Evolutionary conservation across 208 protist genomes (phyloP).

Genomic region (Leishmania major): DNA sequence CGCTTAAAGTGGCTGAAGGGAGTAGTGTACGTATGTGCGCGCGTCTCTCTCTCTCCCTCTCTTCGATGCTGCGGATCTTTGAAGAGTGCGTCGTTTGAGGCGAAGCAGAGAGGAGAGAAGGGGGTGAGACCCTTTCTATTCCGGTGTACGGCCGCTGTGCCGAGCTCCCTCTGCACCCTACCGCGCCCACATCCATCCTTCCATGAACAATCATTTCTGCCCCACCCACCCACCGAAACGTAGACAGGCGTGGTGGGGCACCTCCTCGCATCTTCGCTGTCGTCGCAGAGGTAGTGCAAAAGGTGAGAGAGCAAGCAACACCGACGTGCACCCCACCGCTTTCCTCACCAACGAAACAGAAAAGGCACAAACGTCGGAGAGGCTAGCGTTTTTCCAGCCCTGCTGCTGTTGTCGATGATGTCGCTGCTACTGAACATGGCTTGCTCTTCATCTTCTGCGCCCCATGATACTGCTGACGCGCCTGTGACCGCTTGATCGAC

Average conservation of each 20-base stretch:
- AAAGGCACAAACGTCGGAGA: background rate
- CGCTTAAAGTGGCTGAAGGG: background rate
- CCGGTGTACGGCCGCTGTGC: background rate
- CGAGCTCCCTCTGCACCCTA: background rate
- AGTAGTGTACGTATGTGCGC: background rate
- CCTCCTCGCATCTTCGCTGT: background rate
- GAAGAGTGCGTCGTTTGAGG: background rate
- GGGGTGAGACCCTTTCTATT: background rate
- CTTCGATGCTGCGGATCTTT: background rate
- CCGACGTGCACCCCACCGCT: background rate
- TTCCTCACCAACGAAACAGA: background rate
- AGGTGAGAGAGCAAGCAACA: background rate
- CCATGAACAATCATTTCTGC: background rate
- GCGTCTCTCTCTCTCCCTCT: background rate
- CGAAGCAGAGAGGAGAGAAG: conserved; percentile 4
- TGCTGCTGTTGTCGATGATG: background rate
- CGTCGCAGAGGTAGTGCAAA: background rate
- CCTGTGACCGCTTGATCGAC: conserved; percentile 5
- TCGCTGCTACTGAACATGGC: background rate
- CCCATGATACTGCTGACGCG: conserved; percentile 12
- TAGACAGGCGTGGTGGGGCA: background rate
- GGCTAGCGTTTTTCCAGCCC: background rate
- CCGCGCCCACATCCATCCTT: background rate
- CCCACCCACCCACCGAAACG: background rate
- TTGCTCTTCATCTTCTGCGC: conserved; percentile 6